Evolutionary conservation across 805 yeast genomes (phyloP), one percentile per base, ranked within the genome.

Genomic region (Starmerella apicola): DNA sequence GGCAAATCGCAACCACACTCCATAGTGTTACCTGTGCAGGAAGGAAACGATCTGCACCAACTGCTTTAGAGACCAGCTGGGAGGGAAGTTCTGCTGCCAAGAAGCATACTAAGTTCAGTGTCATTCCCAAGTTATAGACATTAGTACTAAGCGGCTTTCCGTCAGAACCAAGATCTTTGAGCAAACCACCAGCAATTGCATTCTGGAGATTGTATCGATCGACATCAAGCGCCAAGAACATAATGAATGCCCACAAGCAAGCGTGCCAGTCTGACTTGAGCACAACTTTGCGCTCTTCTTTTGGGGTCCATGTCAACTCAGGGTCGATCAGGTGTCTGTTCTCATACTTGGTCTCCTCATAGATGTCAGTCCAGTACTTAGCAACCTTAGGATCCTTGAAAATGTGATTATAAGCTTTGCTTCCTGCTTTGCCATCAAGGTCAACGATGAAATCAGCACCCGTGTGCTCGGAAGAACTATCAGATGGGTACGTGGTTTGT

Each of bases 41-140:
- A 46, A 77, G 70, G 71, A 79, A 76, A 29, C 66, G 50, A 49
- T 76, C 82, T 3, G 81, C 72, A 10, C 85, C 85, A 18, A 78
- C 42, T 34, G 64, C 67, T 53, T 78, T 76, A 12, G 80, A 71
- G 33, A 78, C 59, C 48, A 78, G 61, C 53, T 78, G 82, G 3
- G 82, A 76, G 0, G 84, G 85, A 8, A 78, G 58, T 53, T 78
- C 84, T 13, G 79, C 72, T n/a, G 62, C 53, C 38, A 78, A 57
- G 51, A 78, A 78, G 30, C 72, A 64, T 3, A 72, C 63, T 39
- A 67, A 62, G 49, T 71, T 71, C 30, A 78, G 62, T 1, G 81
- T 74, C 48, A 64, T 68, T 18, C 81, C 84, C 30, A 63, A 52
- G 55, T 78, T 78, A 54, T 67, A 75, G 42, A 76, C 71, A 49